phyloP scores from a whole-genome alignment of 2,329 filamentous ascomycete species.

The Phyllosticta paracitricarpa region DNA sequence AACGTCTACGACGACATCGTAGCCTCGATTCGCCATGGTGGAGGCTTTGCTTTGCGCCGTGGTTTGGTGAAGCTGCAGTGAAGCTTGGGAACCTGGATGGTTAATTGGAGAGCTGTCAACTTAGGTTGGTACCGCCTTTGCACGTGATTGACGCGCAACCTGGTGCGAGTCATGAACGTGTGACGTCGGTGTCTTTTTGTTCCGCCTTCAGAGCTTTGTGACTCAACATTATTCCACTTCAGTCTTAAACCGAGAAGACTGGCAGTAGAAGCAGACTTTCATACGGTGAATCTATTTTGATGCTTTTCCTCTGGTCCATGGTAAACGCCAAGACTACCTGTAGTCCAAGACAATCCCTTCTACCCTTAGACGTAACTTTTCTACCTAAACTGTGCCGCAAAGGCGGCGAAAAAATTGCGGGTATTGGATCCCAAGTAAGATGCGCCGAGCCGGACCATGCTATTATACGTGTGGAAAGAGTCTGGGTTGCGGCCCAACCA shows the following conservation, averaged over 20 bases:
- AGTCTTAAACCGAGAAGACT: no score
- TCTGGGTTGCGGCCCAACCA: constrained; percentile 19
- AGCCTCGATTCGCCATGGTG: constrained; percentile 70
- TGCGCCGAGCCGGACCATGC: neutral
- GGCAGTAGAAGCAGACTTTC: neutral
- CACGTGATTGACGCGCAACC: neutral
- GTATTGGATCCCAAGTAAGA: neutral
- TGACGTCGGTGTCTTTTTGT: neutral
- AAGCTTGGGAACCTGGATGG: constrained; percentile 1
- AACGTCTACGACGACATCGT: constrained; percentile 96
- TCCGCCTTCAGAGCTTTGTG: no score
- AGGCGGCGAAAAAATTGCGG: neutral
- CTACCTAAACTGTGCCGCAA: neutral
- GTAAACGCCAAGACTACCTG: neutral
- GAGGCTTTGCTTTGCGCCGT: neutral
- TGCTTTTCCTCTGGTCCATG: neutral
- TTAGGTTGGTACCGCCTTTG: constrained; percentile 2
- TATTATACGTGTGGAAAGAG: neutral
- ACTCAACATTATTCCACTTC: no score
- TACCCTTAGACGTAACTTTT: neutral
- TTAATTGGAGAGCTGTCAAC: constrained; percentile 8
- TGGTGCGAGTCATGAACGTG: constrained; percentile 1
- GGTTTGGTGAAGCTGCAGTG: constrained; percentile 1
- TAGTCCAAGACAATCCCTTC: neutral
- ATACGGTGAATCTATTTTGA: neutral